Conservation (phyloP, 257 asterid species). For the Thymus quinquecostatus region DNA sequence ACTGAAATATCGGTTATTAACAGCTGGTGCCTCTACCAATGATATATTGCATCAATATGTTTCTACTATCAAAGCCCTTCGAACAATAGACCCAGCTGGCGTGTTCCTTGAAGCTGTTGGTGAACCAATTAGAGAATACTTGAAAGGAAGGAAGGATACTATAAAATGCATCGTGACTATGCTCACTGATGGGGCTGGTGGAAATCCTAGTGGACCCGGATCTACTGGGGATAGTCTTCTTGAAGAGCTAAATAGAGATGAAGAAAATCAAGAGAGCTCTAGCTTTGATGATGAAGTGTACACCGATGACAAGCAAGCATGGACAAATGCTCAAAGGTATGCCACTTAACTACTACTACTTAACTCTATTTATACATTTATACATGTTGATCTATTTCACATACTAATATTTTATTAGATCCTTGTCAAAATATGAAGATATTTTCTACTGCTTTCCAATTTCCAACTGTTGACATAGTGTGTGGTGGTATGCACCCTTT, state of each 20-base stretch:
- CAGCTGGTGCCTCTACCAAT: slow-evolving; percentile 98
- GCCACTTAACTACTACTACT: slow-evolving; percentile 5
- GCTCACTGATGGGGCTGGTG: slow-evolving; percentile 98
- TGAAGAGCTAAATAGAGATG: slow-evolving; percentile 94
- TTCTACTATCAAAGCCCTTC: slow-evolving; percentile 95
- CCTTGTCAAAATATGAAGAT: background rate
- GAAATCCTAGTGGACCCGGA: slow-evolving; percentile 76
- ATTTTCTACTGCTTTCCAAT: slow-evolving; percentile 23
- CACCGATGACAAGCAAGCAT: slow-evolving; percentile 89
- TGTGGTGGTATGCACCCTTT: slow-evolving; percentile 36
- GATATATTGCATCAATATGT: slow-evolving; percentile 93
- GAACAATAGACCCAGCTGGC: slow-evolving; percentile 98
- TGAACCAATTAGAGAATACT: slow-evolving; percentile 95
- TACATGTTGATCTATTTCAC: background rate
- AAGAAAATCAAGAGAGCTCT: slow-evolving; percentile 88
- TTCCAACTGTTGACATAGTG: slow-evolving; percentile 38
- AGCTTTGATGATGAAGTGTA: slow-evolving; percentile 71
- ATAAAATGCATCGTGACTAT: slow-evolving; percentile 95
- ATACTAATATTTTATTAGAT: slow-evolving; percentile 7
- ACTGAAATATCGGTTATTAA: slow-evolving; percentile 79
- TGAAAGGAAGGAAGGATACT: slow-evolving; percentile 95
- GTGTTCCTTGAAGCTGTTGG: slow-evolving; percentile 97
- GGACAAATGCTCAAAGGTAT: slow-evolving; percentile 89
- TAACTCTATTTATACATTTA: background rate
- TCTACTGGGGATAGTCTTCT: slow-evolving; percentile 92